Base-by-base conservation (phyloP, 306 rosid genomes). In the Quercus engelmannii region DNA sequence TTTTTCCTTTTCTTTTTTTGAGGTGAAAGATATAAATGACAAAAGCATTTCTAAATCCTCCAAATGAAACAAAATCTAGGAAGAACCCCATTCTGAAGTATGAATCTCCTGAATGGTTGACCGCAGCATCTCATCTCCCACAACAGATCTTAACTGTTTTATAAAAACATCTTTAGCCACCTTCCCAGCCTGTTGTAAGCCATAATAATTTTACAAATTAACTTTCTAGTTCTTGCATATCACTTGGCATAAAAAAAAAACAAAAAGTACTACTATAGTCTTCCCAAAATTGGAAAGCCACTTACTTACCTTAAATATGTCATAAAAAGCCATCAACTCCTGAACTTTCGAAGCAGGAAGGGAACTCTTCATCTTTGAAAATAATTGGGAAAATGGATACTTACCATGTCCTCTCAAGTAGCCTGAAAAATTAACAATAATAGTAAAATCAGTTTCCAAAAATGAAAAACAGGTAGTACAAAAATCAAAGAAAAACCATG, bases 101-200 rank as follows among this genome's bases (percentile, higher is more conserved):
- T 56, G 76, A 74, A 80, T 77, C 83, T 88, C 91, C 52, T 52
- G 85, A 76, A 86, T 73, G 21, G 82, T 76, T 11, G 87, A 80
- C 69, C 73, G 67, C 65, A 87, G 83, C 85, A 88, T 46, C 63
- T 87, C 49, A 15, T 88, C 92, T 33, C 95, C 91, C 7, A 84
- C 84, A 80, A 85, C 85, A 10, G 65, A 76, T 58, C 87, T 84
- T 75, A 89, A 78, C 70, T 78, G 87, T 63, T 65, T 84, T 35
- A 84, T 56, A 78, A 91, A 83, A 74, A 28, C 55, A 30, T 63
- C 78, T 76, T 68, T 87, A 26, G 79, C 77, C 46, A 88, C 20
- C 72, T 80, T 81, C 71, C 90, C 81, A 78, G 71, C 88, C 95
- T 91, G 88, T 33, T 81, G 55, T 52, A 76, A 71, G 35, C 71